These are phyloP conservation scores for Cryphonectria parasitica DNA, from an alignment of 2,329 filamentous ascomycete genomes.

Conservation along the genomic window DNA sequence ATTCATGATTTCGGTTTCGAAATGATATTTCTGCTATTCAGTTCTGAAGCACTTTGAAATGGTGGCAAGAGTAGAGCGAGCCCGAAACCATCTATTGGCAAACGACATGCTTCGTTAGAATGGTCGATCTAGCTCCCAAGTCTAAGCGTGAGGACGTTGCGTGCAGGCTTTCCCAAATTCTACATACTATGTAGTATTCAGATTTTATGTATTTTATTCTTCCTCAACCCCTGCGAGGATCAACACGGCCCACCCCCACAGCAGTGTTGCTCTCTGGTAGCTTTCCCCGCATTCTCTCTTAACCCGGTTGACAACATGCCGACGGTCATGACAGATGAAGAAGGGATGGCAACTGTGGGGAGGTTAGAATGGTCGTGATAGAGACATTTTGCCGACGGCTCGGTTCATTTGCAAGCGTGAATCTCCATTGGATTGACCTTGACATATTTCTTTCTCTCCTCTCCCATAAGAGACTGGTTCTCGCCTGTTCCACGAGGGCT, in stretches of 20 bases:
- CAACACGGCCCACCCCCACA: background rate
- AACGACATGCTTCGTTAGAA: background rate
- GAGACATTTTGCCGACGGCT: conserved; percentile 13
- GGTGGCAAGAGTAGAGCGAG: background rate
- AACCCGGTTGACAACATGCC: background rate
- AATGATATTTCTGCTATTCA: background rate
- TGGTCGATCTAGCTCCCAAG: background rate
- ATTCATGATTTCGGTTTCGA: background rate
- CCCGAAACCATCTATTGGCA: background rate
- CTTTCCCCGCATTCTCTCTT: background rate
- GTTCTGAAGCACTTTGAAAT: background rate
- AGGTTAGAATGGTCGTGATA: background rate
- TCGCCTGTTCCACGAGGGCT: background rate
- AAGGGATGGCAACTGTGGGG: background rate
- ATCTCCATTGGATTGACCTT: background rate
- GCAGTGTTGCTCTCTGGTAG: background rate
- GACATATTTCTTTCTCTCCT: background rate
- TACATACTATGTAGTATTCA: background rate
- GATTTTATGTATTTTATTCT: background rate
- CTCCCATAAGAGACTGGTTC: background rate
- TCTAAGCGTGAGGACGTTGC: background rate
- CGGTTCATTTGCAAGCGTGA: conserved; percentile 12
- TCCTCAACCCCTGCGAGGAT: conserved; percentile 4
- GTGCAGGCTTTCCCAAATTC: background rate
- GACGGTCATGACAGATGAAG: background rate